These are phyloP conservation scores for Styphnolobium japonicum DNA, from an alignment of 306 rosid genomes.

Conservation along the genomic window DNA sequence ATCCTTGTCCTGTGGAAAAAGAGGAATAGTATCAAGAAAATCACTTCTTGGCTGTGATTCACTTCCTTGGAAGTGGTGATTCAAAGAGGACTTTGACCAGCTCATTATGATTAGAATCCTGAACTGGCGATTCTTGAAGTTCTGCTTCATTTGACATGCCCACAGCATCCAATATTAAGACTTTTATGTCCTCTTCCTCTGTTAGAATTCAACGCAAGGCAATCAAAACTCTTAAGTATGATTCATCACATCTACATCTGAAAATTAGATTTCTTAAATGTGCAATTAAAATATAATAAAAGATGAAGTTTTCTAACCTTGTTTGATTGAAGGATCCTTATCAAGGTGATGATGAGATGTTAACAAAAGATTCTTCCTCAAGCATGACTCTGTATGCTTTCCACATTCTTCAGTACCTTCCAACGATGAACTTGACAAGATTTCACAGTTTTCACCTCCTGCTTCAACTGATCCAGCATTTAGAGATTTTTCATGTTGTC, in stretches of 20 bases:
- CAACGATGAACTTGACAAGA: constrained; percentile 1
- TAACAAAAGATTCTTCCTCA: constrained; percentile 23
- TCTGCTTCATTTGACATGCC: constrained; percentile 18
- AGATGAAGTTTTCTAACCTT: constrained; percentile 31
- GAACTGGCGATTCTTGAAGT: constrained; percentile 21
- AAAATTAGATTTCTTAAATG: neutral
- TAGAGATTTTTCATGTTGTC: constrained; percentile 28
- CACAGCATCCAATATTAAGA: neutral
- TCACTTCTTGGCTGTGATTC: constrained; percentile 13
- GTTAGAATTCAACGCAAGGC: constrained; percentile 19
- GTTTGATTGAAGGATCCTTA: constrained; percentile 35
- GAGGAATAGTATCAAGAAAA: neutral
- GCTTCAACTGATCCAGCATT: constrained; percentile 25
- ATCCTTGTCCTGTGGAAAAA: constrained; percentile 11
- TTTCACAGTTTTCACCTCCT: constrained; percentile 23
- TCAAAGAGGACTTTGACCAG: constrained; percentile 12
- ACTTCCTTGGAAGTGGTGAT: constrained; percentile 8
- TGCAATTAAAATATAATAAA: neutral
- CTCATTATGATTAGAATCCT: constrained; percentile 20
- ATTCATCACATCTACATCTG: neutral
- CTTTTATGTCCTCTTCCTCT: constrained; percentile 41
- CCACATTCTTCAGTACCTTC: constrained; percentile 22
- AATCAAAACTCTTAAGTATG: neutral
- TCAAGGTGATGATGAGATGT: constrained; percentile 29
- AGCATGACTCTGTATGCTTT: constrained; percentile 22